A percentile compares a stretch with the other conserved stretches of the same genome.
Conservation (phyloP, 1,139 yeast genomes). For the Pichia sp. region DNA sequence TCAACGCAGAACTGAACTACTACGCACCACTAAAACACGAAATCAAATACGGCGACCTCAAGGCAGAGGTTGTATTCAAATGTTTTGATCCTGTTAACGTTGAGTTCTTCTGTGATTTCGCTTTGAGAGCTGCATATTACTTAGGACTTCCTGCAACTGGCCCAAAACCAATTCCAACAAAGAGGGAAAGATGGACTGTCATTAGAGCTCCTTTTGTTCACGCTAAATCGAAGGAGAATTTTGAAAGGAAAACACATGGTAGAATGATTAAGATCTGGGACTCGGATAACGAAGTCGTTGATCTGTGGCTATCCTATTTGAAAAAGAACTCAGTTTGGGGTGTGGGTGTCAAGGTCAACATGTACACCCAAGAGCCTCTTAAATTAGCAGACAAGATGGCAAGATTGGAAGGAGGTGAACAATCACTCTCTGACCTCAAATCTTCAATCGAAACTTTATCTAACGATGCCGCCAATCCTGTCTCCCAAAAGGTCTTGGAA, state of each 20-base stretch:
- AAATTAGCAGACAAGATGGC: slow-evolving; percentile 36
- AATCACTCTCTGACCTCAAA: slow-evolving; percentile 16
- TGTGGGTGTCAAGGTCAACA: slow-evolving; percentile 74
- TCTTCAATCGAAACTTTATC: slow-evolving; percentile 25
- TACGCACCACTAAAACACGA: slow-evolving; percentile 75
- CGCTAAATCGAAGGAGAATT: slow-evolving; percentile 92
- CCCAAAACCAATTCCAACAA: slow-evolving; percentile 61
- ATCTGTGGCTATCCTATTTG: slow-evolving; percentile 74
- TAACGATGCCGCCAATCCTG: slow-evolving; percentile 42
- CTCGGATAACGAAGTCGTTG: slow-evolving; percentile 79
- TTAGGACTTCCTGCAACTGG: slow-evolving; percentile 80
- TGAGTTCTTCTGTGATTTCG: slow-evolving; percentile 78
- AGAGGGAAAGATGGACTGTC: slow-evolving; percentile 89
- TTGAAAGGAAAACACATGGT: slow-evolving; percentile 80
- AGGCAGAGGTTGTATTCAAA: slow-evolving; percentile 66
- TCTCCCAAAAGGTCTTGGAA: slow-evolving; percentile 69
- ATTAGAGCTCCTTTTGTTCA: slow-evolving; percentile 91
- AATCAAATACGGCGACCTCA: slow-evolving; percentile 64
- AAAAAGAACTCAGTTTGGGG: slow-evolving; percentile 76
- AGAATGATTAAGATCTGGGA: slow-evolving; percentile 74
- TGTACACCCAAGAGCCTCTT: slow-evolving; percentile 56
- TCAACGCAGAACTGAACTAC: slow-evolving; percentile 77
- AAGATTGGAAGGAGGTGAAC: slow-evolving; percentile 27
- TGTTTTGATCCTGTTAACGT: slow-evolving; percentile 69
- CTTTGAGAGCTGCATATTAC: slow-evolving; percentile 84